Percentiles rank a stretch among this genome's conserved stretches.
phyloP scores from a whole-genome alignment of 2,329 filamentous ascomycete genomes.

The Fusarium bactridioides region DNA sequence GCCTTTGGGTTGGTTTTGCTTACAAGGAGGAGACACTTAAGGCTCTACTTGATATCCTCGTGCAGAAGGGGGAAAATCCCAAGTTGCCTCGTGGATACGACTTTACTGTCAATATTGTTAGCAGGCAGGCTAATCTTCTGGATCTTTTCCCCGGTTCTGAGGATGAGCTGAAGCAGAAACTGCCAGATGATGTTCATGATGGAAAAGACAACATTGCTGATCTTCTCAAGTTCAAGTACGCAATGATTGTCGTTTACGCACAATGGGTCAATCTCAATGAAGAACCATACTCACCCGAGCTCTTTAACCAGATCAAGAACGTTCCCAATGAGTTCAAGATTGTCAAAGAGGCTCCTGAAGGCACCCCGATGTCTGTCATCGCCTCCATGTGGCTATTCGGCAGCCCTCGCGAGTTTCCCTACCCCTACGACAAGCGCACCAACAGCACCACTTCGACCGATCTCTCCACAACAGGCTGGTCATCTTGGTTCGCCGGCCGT shows the following conservation, averaged over 20 bases:
- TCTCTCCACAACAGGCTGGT: constrained; percentile 48
- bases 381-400: constrained; percentile 52
- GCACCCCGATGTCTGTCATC: not conserved
- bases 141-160: not conserved
- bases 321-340: not conserved
- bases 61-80: not conserved
- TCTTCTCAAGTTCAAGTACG: not conserved
- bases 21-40: not conserved
- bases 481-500: constrained; percentile 15
- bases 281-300: not conserved
- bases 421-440: constrained; percentile 57
- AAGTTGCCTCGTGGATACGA: not conserved
- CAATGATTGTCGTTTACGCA: not conserved
- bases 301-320: not conserved
- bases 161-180: not conserved
- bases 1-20: not conserved
- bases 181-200: constrained; percentile 10
- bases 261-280: not conserved
- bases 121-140: not conserved
- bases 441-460: constrained; percentile 53
- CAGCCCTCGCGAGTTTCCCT: constrained; percentile 54
- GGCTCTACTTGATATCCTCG: not conserved
- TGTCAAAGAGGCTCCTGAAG: not conserved
- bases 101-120: not conserved
- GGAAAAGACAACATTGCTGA: not conserved